Conservation (phyloP, 192 early-diverging fungal species). For the Entomortierella beljakovae region DNA sequence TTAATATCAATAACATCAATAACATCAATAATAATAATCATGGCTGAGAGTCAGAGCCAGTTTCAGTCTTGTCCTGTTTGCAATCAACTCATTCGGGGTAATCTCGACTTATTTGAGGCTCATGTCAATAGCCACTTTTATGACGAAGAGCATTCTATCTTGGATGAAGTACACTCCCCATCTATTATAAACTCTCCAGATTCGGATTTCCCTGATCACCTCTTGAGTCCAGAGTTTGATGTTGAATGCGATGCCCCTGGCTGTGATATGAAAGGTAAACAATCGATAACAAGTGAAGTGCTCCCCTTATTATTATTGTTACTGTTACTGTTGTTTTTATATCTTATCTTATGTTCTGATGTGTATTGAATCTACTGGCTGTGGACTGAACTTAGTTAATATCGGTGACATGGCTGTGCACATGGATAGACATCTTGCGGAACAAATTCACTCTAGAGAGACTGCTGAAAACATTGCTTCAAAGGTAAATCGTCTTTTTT, state of each 20-base stretch:
- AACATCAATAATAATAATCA: too few relatives aligned
- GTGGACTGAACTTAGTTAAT: slow-evolving; percentile 19
- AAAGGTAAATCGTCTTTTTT: neutral
- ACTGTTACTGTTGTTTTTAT: too few relatives aligned
- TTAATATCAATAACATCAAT: neutral
- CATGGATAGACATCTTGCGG: slow-evolving; percentile 46
- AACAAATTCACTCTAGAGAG: slow-evolving; percentile 16
- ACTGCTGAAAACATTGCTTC: neutral
- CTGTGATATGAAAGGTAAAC: slow-evolving; percentile 30
- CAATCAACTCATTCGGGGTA: slow-evolving; percentile 21
- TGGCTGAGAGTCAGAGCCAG: neutral
- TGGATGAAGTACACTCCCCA: neutral
- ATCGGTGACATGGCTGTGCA: slow-evolving; percentile 41
- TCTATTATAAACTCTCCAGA: neutral
- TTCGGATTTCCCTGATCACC: neutral
- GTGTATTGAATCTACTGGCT: too few relatives aligned
- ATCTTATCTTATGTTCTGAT: too few relatives aligned
- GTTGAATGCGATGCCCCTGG: slow-evolving; percentile 37
- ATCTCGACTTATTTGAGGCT: slow-evolving; percentile 26
- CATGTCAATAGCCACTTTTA: slow-evolving; percentile 44
- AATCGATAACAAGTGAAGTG: too few relatives aligned
- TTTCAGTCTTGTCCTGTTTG: slow-evolving; percentile 35
- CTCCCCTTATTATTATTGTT: too few relatives aligned
- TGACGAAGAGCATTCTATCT: neutral
- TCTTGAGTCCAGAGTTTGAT: neutral